Base-by-base conservation (phyloP, 2,329 filamentous ascomycete genomes). In the Cercospora janseana region DNA sequence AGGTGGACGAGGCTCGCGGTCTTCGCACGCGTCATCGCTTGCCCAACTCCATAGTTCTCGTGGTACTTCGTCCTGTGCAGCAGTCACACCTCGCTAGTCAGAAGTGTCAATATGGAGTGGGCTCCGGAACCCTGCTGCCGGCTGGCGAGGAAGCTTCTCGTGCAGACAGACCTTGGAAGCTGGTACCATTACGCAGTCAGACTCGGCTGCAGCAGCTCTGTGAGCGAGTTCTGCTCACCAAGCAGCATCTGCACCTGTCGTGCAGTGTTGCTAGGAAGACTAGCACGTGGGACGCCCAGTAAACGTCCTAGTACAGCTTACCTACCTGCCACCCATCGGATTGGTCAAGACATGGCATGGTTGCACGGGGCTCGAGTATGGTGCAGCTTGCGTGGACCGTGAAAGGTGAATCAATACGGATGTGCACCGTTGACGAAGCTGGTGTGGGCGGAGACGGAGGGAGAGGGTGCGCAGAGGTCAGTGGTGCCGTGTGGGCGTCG, bases 21-120 rank as follows among this genome's bases (percentile, higher is more conserved):
- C 35, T 13, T 40, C 16, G 35, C 35, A 13, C 35, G 35, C 35
- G 35, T 40, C 20, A 40, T 40, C 35, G 35, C 35, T 40, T 40
- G 35, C 35, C 21, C 35, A 29, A 45, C 24, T 15, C 16, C 28
- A 32, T 44, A 23, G 28, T 21, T 23, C 29, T 45, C 27, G 12
- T 45, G 28, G 42, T 45, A 45, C 42, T 45, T 23, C 13, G n/a
- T n/a, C n/a, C n/a, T n/a, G n/a, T n/a, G 27, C 41, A n/a, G 8
- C 18, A 18, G 41, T 21, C 41, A 44, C 26, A 44, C 26, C 41
- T 44, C 27, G 28, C 41, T 23, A 45, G 16, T 23, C 27, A 21
- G 35, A 40, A 23, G 20, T 40, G 26, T 26, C 35, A 40, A 40
- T n/a, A n/a, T 40, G 35, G 35, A 40, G 26, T 23, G 35, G 26